Base-by-base conservation (phyloP, 257 asterid species). In the Fraxinus cuspidata region DNA sequence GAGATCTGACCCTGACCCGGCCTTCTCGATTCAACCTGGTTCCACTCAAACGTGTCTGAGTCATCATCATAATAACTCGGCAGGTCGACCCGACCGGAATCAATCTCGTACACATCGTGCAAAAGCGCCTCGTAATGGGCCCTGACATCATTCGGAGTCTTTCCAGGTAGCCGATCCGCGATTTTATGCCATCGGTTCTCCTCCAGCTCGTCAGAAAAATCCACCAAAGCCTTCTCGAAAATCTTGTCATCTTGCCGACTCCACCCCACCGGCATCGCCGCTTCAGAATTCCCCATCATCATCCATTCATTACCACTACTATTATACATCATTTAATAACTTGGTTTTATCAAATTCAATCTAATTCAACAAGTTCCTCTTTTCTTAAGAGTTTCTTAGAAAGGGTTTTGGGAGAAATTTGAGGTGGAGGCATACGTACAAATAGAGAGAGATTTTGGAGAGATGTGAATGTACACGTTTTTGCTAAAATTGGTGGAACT, bases 1-100 rank as follows among this genome's bases (percentile, higher is more conserved):
- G 96, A 90, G 80, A 92, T 92, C 86, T 87, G 94, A 47, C 81
- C 84, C 86, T 87, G 94, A 47, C 81, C 84, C 58, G 84, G 72
- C 29, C 72, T 21, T 70, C 74, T 67, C 28, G 91, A 64, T 44
- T 83, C 71, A 0, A 81, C 81, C 1, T 85, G 84, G 35, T 82
- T 83, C 72, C 77, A 68, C 3, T 40, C 80, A n/a, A 47, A 64
- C 13, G 69, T 53, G 65, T 80, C 84, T 42, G 60, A 25, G 5
- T 79, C 84, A 70, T 76, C 88, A 3, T 76, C 89, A 3, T 74
- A 72, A 71, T 91, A 91, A 32, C 82, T 77, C 37, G 95, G 97
- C 78, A 86, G 88, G 83, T 86, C 87, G 37, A 91, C 88, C 19
- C 90, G 84, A 31, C 97, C 97, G 1, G 94, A 86, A 51, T 91